Percentiles rank a stretch among this genome's conserved stretches.
Conservation (phyloP, 805 yeast species). For the Saccharomyces cerevisiae region DNA sequence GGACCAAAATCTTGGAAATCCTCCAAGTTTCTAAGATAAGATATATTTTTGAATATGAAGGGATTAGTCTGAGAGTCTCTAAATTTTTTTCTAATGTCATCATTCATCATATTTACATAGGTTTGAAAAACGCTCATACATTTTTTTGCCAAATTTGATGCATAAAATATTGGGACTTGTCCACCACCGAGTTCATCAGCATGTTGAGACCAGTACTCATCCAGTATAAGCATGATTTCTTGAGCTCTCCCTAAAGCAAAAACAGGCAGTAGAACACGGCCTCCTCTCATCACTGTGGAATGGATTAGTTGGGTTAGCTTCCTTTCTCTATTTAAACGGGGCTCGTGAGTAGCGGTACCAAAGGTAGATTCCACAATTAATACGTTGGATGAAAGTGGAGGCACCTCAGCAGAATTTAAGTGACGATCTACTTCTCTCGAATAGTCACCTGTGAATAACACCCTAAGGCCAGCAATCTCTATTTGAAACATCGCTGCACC, state of each 20-base stretch:
- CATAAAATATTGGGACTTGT: conserved; percentile 76
- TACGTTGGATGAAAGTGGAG: conserved; percentile 78
- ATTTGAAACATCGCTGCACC: conserved; percentile 98
- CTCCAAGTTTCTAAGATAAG: conserved; percentile 70
- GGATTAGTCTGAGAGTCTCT: conserved; percentile 81
- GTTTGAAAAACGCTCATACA: conserved; percentile 98
- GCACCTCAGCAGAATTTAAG: conserved; percentile 89
- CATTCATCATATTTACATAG: conserved; percentile 95
- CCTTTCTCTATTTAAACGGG: conserved; percentile 75
- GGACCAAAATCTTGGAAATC: conserved; percentile 90
- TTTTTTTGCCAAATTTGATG: conserved; percentile 86
- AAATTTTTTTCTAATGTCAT: conserved; percentile 65
- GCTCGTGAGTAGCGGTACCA: conserved; percentile 96
- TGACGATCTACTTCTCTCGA: conserved; percentile 95
- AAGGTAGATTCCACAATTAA: conserved; percentile 92
- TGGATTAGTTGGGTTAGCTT: conserved; percentile 77
- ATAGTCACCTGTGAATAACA: conserved; percentile 92
- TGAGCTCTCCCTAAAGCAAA: conserved; percentile 97
- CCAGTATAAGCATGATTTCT: conserved; percentile 79
- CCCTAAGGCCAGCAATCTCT: conserved; percentile 86
- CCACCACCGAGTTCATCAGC: conserved; percentile 58
- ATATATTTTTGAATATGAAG: conserved; percentile 78
- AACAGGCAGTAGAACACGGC: conserved; percentile 85
- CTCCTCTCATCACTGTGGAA: conserved; percentile 76
- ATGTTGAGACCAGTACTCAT: conserved; percentile 88